These are phyloP conservation scores for Gelatoporia subvermispora DNA, from an alignment of 768 basidiomycete species.

Conservation along the genomic window DNA sequence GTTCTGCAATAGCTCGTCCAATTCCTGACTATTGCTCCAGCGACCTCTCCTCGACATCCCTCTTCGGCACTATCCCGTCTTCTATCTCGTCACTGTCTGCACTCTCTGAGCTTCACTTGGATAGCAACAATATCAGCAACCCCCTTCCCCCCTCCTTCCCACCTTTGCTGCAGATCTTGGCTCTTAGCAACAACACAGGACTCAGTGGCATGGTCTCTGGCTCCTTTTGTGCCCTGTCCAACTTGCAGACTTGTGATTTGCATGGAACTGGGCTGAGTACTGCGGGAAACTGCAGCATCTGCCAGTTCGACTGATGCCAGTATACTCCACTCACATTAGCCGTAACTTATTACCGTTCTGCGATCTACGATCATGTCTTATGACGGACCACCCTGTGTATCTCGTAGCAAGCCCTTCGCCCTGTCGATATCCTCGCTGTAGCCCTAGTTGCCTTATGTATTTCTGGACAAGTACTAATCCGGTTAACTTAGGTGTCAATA, in stretches of 20 bases:
- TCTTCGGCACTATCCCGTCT: slow-evolving; percentile 34
- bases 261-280: slow-evolving; percentile 19
- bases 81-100: slow-evolving; percentile 28
- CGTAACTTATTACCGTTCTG: too few species aligned
- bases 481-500: too few species aligned
- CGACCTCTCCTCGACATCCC: slow-evolving; percentile 35
- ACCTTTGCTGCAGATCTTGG: slow-evolving; percentile 27
- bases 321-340: too few species aligned
- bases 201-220: slow-evolving; percentile 28
- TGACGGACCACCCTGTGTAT: too few species aligned
- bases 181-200: slow-evolving; percentile 33
- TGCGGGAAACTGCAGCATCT: slow-evolving; percentile 21
- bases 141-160: slow-evolving; percentile 33
- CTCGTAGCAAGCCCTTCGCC: too few species aligned
- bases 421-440: too few species aligned
- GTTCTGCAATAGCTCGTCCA: neutral
- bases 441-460: too few species aligned
- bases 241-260: slow-evolving; percentile 25
- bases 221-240: slow-evolving; percentile 22
- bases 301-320: slow-evolving; percentile 12
- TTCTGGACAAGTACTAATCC: too few species aligned
- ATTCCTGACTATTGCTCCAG: slow-evolving; percentile 9
- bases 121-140: slow-evolving; percentile 31
- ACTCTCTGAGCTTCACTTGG: slow-evolving; percentile 34
- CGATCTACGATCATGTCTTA: too few species aligned